Base-by-base conservation (phyloP, 305 asterid species). In the Andrographis paniculata region DNA sequence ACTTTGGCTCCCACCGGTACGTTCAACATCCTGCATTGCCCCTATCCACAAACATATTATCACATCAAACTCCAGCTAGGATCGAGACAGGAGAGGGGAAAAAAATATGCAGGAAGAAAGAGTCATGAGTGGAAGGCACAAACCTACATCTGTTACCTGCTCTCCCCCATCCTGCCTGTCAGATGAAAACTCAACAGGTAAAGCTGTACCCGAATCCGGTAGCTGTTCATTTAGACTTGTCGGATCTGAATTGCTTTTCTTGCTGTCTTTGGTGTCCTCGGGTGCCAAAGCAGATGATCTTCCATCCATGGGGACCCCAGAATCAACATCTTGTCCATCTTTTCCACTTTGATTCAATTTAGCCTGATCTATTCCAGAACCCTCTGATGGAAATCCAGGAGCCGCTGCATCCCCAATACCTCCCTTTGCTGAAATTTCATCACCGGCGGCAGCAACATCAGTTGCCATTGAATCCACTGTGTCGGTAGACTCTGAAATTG, bases 141-240 rank as follows among this genome's bases (percentile, higher is more conserved):
- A 79, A 92, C 96, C 97, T 87, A 84, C 79, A 73, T 76, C 94
- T 79, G 91, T 71, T 92, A 87, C 94, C 95, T 84, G 96, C 83
- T 73, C 91, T 71, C 65, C 76, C 70, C 60, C 65, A 55, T 51
- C 71, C 54, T 44, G 67, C 53, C 43, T 45, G 49, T 68, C 65
- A 39, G 77, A 42, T 30, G 73, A 50, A 42, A 47, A 20, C 38
- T 74, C 79, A 68, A 56, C 48, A 42, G 73, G 74, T 55, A 62
- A 59, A 48, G 64, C 55, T 46, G 40, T 42, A 61, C 56, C 36
- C 37, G 69, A 48, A 52, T 70, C 67, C 48, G 38, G 52, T 6
- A 57, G 55, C 47, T 66, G 33, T 66, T 66, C 79, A 52, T 44
- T 63, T 24, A 66, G 53, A 58, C 46, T 48, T 52, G 50, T 49